Conservation (phyloP, 2,329 filamentous ascomycete species). For the Chlorencoelia australis region DNA sequence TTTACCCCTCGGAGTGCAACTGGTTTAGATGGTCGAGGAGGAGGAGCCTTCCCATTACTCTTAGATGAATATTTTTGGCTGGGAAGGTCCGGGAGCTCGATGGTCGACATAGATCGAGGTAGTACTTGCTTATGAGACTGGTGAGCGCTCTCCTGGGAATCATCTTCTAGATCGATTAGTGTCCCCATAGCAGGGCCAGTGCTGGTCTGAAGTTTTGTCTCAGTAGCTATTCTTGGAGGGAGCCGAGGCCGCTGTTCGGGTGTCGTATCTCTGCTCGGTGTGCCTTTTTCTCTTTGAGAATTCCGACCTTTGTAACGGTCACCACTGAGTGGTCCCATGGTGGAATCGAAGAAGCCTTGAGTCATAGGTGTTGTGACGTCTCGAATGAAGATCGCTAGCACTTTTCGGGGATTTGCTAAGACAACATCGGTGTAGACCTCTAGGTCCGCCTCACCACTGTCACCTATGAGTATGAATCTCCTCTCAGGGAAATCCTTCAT, state of each 20-base stretch:
- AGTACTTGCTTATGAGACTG: constrained; percentile 24
- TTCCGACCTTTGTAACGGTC: constrained; percentile 13
- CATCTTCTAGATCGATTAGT: constrained; percentile 51
- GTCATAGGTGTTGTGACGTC: constrained; percentile 79
- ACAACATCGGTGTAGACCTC: constrained; percentile 97
- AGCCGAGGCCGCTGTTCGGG: constrained; percentile 19
- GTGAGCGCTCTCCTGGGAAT: constrained; percentile 33
- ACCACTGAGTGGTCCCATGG: constrained; percentile 23
- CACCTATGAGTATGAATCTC: constrained; percentile 84
- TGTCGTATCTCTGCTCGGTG: constrained; percentile 8
- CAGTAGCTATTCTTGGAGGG: constrained; percentile 19
- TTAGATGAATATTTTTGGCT: constrained; percentile 21
- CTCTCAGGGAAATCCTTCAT: constrained; percentile 82
- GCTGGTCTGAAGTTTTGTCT: constrained; percentile 25
- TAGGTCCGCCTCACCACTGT: constrained; percentile 92
- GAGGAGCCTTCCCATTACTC: constrained; percentile 29
- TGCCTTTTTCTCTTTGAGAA: constrained; percentile 7
- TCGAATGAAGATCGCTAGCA: constrained; percentile 81
- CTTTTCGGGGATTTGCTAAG: constrained; percentile 68
- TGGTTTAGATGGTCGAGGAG: constrained; percentile 50
- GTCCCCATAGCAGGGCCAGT: constrained; percentile 38
- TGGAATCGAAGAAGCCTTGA: constrained; percentile 64
- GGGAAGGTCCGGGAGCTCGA: constrained; percentile 21
- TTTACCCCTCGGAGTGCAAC: constrained; percentile 38
- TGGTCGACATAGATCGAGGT: constrained; percentile 21